Conservation (phyloP, 441 rosid species). For the Monsonia emarginata region DNA sequence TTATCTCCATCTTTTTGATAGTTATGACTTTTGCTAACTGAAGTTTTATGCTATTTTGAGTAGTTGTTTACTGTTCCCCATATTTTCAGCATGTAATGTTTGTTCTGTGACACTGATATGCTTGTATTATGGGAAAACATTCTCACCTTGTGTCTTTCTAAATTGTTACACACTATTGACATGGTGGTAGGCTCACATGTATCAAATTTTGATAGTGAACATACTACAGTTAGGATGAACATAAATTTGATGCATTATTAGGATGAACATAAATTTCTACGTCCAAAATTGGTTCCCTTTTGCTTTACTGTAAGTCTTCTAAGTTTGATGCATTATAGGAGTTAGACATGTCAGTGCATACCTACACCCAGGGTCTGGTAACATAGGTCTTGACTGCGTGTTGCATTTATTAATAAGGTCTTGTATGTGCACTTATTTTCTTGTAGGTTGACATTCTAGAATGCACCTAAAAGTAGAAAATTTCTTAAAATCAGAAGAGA, state of each 20-base stretch:
- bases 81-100: not conserved
- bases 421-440: not conserved
- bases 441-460: not conserved
- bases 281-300: not conserved
- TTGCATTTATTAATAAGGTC: not conserved
- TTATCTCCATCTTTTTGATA: constrained; percentile 11
- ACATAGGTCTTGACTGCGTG: not conserved
- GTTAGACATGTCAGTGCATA: not conserved
- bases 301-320: not conserved
- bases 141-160: not conserved
- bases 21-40: not conserved
- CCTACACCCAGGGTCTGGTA: not conserved
- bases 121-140: not conserved
- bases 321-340: not conserved
- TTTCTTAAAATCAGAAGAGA: not conserved
- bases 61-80: not conserved
- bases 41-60: not conserved
- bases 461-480: not conserved
- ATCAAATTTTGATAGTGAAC: not conserved
- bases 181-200: not conserved
- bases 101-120: not conserved
- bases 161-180: not conserved
- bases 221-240: not conserved
- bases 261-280: not conserved
- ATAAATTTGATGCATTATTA: no score